phyloP scores from a whole-genome alignment of 2,329 filamentous ascomycete genomes.

The Domatiomyces globalis region DNA sequence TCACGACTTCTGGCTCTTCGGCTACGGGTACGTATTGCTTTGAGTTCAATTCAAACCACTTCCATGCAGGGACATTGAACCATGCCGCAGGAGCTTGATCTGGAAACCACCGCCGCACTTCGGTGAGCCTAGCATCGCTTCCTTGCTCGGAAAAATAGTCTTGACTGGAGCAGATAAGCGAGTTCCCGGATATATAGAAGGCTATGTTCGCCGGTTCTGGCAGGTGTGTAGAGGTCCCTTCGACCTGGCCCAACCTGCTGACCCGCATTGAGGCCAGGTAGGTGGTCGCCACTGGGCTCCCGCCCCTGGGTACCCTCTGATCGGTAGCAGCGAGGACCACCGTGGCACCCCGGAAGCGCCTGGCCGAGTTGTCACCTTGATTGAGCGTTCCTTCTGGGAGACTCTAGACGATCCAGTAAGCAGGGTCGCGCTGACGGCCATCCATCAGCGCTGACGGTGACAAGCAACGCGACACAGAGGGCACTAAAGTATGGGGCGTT shows the following conservation, averaged over 20 bases:
- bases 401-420: constrained; percentile 51
- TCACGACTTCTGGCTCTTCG: constrained; percentile 78
- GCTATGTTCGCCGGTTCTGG: constrained; percentile 94
- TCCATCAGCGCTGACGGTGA: constrained; percentile 11
- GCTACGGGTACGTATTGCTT: constrained; percentile 58
- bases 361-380: constrained; percentile 84
- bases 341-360: constrained; percentile 77
- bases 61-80: constrained; percentile 6
- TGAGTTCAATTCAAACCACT: constrained; percentile 18
- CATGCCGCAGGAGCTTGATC: constrained; percentile 62
- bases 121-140: constrained; percentile 41
- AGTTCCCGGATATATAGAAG: constrained; percentile 77
- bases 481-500: constrained; percentile 63
- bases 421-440: background rate
- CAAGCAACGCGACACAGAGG: constrained; percentile 38
- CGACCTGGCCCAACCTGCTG: background rate
- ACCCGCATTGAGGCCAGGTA: background rate
- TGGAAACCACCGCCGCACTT: constrained; percentile 97
- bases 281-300: background rate
- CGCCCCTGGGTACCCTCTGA: background rate
- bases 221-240: constrained; percentile 51
- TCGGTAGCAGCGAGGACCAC: constrained; percentile 65
- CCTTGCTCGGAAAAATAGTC: background rate
- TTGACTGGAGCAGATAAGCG: constrained; percentile 49
- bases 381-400: constrained; percentile 71